Evolutionary conservation across 176 grass and related monocot genomes (phyloP).

Genomic region (Hsuehochloa calcarea): DNA sequence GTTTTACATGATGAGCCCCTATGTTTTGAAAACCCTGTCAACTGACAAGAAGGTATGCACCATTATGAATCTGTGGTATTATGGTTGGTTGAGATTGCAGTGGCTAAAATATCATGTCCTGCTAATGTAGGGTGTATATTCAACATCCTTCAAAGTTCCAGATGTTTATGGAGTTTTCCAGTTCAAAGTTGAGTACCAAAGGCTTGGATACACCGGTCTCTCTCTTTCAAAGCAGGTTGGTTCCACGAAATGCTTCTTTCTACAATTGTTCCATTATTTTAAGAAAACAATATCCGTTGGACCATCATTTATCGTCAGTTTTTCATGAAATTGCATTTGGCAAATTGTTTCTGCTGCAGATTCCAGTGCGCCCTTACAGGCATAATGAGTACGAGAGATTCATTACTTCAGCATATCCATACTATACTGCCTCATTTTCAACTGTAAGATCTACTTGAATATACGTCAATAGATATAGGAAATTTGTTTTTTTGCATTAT

Average conservation of each 20-base stretch:
- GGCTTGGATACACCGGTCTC: slow-evolving; percentile 86
- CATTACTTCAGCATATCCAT: slow-evolving; percentile 88
- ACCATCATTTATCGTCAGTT: neutral
- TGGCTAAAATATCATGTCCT: slow-evolving; percentile 26
- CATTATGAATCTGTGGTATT: neutral
- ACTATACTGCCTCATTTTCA: slow-evolving; percentile 93
- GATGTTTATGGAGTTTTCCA: slow-evolving; percentile 99
- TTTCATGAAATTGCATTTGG: neutral
- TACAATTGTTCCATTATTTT: neutral
- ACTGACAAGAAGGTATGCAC: slow-evolving; percentile 59
- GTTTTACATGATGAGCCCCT: slow-evolving; percentile 99
- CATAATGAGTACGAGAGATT: slow-evolving; percentile 98
- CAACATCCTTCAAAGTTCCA: slow-evolving; percentile 92
- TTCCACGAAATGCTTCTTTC: slow-evolving; percentile 2
- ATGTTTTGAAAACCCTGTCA: slow-evolving; percentile 85
- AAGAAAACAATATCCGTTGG: neutral
- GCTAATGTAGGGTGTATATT: slow-evolving; percentile 64
- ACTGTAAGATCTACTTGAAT: slow-evolving; percentile 58
- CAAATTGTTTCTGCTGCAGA: slow-evolving; percentile 58
- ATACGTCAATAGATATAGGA: neutral
- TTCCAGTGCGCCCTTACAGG: slow-evolving; percentile 82
- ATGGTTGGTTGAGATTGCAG: slow-evolving; percentile 21
- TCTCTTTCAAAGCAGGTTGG: slow-evolving; percentile 92
- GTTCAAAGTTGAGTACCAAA: slow-evolving; percentile 94
- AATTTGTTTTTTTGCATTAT: neutral